A percentile compares a stretch with the other conserved stretches of the same genome.
Evolutionary conservation across 2,329 filamentous ascomycete species (phyloP).

Genomic region (Neofusicoccum kwambonambiense): DNA sequence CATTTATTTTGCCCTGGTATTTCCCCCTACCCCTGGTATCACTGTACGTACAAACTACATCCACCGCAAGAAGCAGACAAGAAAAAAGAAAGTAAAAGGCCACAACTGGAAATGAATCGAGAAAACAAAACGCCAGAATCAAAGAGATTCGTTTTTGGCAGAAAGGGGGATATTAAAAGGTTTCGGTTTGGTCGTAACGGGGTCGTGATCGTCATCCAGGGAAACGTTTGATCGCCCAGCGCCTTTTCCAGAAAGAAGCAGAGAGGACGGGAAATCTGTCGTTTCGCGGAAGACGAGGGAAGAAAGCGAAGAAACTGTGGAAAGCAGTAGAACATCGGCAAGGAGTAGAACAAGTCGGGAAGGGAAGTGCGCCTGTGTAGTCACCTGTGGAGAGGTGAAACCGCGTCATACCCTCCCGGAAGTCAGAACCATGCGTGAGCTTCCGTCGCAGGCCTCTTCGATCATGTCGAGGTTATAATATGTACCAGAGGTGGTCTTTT

Average conservation of each 20-base stretch:
- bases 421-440: neutral
- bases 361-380: neutral
- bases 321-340: neutral
- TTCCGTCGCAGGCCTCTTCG: neutral
- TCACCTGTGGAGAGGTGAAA: neutral
- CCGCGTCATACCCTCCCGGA: neutral
- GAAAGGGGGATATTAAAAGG: neutral
- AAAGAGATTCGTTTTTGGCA: neutral
- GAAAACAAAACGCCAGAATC: neutral
- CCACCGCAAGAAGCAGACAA: neutral
- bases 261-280: neutral
- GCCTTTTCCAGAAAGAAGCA: neutral
- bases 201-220: conserved; percentile 5
- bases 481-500: conserved; percentile 14
- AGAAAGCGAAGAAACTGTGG: neutral
- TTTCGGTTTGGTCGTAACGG: neutral
- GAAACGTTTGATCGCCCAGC: neutral
- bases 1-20: neutral
- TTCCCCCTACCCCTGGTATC: neutral
- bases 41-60: conserved; percentile 11
- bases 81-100: neutral
- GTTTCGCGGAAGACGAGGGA: neutral
- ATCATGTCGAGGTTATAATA: neutral
- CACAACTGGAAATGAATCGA: neutral
- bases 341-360: neutral